Evolutionary conservation across 768 basidiomycete species (phyloP).

Genomic region (Jaapia argillacea): DNA sequence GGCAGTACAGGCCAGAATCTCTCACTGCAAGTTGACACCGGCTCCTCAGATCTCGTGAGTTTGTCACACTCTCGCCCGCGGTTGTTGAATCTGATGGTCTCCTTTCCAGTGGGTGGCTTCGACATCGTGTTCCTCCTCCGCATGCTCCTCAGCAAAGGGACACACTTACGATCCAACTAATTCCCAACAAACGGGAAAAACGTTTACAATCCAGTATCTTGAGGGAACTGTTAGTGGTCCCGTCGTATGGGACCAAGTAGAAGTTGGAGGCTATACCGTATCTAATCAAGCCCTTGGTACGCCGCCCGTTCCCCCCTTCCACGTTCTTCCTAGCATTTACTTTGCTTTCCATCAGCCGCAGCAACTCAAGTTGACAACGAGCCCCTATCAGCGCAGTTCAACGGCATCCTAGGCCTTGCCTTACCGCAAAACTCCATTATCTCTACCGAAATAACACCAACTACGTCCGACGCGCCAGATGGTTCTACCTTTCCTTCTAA

Average conservation of each 20-base stretch:
- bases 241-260: conserved; percentile 59
- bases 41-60: conserved; percentile 71
- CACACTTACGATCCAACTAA: conserved; percentile 46
- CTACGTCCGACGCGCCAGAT: conserved; percentile 39
- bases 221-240: conserved; percentile 49
- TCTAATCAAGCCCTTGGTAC: conserved; percentile 61
- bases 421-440: conserved; percentile 69
- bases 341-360: conserved; percentile 33
- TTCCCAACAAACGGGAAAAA: conserved; percentile 29
- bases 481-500: conserved; percentile 64
- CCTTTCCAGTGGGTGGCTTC: conserved; percentile 62
- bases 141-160: conserved; percentile 37
- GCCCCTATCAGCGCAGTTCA: conserved; percentile 44
- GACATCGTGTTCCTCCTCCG: conserved; percentile 44
- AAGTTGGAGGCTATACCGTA: conserved; percentile 55
- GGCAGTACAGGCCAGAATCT: conserved; percentile 40
- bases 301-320: conserved; percentile 6
- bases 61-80: not conserved
- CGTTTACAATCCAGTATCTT: conserved; percentile 49
- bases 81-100: conserved; percentile 2
- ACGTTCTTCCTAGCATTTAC: conserved; percentile 1
- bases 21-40: conserved; percentile 69
- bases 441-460: conserved; percentile 36
- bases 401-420: conserved; percentile 67
- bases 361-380: conserved; percentile 45